Conservation (phyloP, 495 filamentous ascomycete genomes). For the Lasiosphaeria hispida region DNA sequence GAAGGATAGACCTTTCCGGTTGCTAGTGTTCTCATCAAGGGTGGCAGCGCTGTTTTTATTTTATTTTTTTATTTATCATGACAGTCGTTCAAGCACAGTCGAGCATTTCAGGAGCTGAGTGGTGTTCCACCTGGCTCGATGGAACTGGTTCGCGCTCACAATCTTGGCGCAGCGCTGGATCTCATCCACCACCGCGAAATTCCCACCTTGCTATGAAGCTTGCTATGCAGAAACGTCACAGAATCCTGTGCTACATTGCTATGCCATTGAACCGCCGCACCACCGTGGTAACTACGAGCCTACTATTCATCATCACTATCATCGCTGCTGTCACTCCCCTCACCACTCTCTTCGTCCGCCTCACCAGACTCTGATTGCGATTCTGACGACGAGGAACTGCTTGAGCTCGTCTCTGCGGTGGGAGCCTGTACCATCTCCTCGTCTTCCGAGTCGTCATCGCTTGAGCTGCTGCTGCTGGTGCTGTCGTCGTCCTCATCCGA, state of each 20-base stretch:
- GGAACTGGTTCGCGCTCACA: too few species aligned
- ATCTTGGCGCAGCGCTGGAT: too few species aligned
- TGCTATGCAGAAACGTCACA: too few species aligned
- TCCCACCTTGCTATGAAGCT: too few species aligned
- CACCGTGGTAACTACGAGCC: neutral
- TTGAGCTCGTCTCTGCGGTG: slow-evolving; percentile 19
- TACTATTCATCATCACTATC: slow-evolving; percentile 21
- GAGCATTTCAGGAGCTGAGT: too few species aligned
- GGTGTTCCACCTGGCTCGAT: too few species aligned
- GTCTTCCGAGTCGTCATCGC: slow-evolving; percentile 27
- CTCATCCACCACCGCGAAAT: too few species aligned
- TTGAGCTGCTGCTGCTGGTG: slow-evolving; percentile 14
- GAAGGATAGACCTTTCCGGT: neutral
- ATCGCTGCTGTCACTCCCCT: slow-evolving; percentile 15
- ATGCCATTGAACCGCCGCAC: neutral
- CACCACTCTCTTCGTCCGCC: slow-evolving; percentile 17
- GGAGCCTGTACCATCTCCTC: slow-evolving; percentile 25
- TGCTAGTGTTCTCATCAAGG: too few species aligned
- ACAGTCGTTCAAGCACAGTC: neutral
- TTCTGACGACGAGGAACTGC: slow-evolving; percentile 34
- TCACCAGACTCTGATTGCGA: slow-evolving; percentile 19
- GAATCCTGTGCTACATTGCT: too few species aligned
- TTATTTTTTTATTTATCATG: neutral
- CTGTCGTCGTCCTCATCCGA: slow-evolving; percentile 36
- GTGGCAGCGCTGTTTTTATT: too few species aligned